phyloP scores from a whole-genome alignment of 2,329 filamentous ascomycete species.

The Pseudogymnoascus sp. region DNA sequence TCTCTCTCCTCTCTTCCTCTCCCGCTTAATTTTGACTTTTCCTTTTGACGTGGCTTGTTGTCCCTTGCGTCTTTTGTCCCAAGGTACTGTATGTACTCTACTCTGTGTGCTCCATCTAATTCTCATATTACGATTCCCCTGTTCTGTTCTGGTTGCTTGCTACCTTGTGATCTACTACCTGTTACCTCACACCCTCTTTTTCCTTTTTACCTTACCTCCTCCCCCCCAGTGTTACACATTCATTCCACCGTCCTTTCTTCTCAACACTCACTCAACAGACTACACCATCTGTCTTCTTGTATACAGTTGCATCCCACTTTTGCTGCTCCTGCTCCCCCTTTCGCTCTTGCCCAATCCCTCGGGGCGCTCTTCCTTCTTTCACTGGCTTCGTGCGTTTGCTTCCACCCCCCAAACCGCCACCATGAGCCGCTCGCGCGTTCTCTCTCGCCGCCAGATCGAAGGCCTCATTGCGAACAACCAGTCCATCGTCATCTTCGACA shows the following conservation, averaged over 20 bases:
- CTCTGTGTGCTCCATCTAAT: not conserved
- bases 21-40: not conserved
- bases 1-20: not conserved
- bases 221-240: constrained; percentile 4
- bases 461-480: constrained; percentile 74
- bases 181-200: not conserved
- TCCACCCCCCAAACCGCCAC: not conserved
- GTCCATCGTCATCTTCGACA: constrained; percentile 72
- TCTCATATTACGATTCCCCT: constrained; percentile 8
- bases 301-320: not conserved
- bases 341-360: not conserved
- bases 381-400: not conserved
- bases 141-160: not conserved
- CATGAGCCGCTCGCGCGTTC: constrained; percentile 20
- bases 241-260: not conserved
- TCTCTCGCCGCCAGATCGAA: constrained; percentile 64
- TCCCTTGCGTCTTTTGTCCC: constrained; percentile 1
- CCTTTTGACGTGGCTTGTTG: not conserved
- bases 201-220: constrained; percentile 1
- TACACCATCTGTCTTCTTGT: not conserved
- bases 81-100: not conserved
- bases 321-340: not conserved
- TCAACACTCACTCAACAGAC: not conserved
- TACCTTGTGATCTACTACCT: constrained; percentile 4
- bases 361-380: not conserved